These are phyloP conservation scores for Peltaster fructicola DNA, from an alignment of 2,329 filamentous ascomycete species.

Conservation along the genomic window DNA sequence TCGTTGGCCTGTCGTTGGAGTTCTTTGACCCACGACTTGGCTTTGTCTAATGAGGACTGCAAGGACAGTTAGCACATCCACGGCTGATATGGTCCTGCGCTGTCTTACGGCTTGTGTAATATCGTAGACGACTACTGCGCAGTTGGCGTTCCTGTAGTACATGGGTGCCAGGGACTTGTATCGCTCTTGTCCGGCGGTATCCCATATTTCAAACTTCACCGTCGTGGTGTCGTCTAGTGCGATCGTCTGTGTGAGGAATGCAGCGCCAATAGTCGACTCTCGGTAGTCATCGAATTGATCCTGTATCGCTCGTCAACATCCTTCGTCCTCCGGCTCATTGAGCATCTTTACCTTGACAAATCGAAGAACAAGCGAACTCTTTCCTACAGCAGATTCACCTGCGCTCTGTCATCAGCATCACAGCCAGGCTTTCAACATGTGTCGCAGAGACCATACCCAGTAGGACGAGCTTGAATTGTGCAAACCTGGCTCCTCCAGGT, in stretches of 20 bases:
- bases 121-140: slow-evolving; percentile 96
- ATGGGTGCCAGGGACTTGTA: slow-evolving; percentile 98
- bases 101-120: slow-evolving; percentile 87
- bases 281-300: slow-evolving; percentile 98
- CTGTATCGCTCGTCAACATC: slow-evolving; percentile 29
- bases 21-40: slow-evolving; percentile 98
- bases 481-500: slow-evolving; percentile 58
- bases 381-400: slow-evolving; percentile 98
- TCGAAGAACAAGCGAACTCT: slow-evolving; percentile 95
- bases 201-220: slow-evolving; percentile 99
- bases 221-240: slow-evolving; percentile 95
- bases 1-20: slow-evolving; percentile 97
- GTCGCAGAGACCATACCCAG: no score
- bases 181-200: slow-evolving; percentile 93
- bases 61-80: slow-evolving; percentile 10
- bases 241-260: slow-evolving; percentile 97
- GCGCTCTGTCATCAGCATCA: slow-evolving; percentile 24
- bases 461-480: slow-evolving; percentile 97
- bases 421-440: slow-evolving; percentile 10
- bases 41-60: slow-evolving; percentile 92
- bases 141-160: slow-evolving; percentile 99
- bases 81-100: slow-evolving; percentile 1
- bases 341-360: slow-evolving; percentile 86
- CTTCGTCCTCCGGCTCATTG: neutral
- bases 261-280: slow-evolving; percentile 95